Base-by-base conservation (phyloP, 2,329 filamentous ascomycete species). In the Aspergillus quadrilineatus region DNA sequence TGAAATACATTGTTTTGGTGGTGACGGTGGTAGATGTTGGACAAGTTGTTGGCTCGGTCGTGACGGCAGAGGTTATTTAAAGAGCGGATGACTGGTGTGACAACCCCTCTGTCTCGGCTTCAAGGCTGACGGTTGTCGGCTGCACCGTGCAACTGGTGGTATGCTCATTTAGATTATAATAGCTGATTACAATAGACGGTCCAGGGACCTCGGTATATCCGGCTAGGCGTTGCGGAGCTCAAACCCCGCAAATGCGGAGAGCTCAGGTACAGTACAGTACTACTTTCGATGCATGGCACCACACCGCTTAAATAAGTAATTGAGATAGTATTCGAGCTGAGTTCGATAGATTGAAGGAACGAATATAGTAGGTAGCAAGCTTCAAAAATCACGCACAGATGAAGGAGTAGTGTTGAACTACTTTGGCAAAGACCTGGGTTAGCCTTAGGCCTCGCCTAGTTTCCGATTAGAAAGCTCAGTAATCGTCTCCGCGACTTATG, bases 401-500 rank as follows among this genome's bases (percentile, higher is more conserved):
- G 22, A 22, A 22, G 3, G 2, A 43, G 37, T 43, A 48, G 44
- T 54, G 52, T 55, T 49, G 52, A 44, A 49, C 52, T 34, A 48
- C 51, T 41, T 22, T 28, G 6, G 22, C 6, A 10, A 29, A 29
- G 17, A 48, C 26, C 41, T 48, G 37, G n/a, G 44, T 44, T 37
- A 39, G 46, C 32, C 9, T 9, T 29, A 12, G n/a, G 14, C 22
- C 39, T 17, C n/a, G 39, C 39, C 22, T 22, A 22, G 22, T 15
- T 3, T 39, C 22, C 6, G 17, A 34, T n/a, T 3, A 15, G 14
- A 29, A 36, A 28, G 8, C 14, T 56, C 22, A 83, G 60, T 83
- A 83, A 67, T 83, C 81, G 14, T 75, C 72, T 26, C 81, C 80
- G 43, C 80, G 80, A 63, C 79, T 82, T 15, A 83, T 68, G 17